Evolutionary conservation across 192 early-diverging fungal genomes (phyloP).

Genomic region (Podila verticillata): DNA sequence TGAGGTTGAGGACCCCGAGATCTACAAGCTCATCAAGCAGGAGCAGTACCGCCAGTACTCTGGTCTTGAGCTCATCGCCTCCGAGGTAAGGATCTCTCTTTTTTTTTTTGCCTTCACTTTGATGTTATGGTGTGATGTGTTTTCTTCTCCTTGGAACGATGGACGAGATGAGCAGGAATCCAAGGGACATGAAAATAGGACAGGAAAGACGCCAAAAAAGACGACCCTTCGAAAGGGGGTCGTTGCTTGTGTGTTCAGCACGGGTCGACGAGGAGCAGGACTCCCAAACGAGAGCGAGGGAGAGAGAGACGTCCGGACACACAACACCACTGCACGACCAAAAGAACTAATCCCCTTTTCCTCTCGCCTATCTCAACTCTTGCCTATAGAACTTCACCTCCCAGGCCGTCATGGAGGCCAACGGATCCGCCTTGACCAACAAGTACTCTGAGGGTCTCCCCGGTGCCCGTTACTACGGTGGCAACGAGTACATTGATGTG

Average conservation of each 20-base stretch:
- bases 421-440: constrained; percentile 99
- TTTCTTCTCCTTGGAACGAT: too few relatives aligned
- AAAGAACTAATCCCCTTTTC: neutral
- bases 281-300: too few relatives aligned
- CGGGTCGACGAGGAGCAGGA: too few relatives aligned
- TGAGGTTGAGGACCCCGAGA: constrained; percentile 90
- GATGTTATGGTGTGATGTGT: neutral
- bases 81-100: constrained; percentile 73
- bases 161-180: too few relatives aligned
- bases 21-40: constrained; percentile 93
- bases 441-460: constrained; percentile 99
- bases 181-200: too few relatives aligned
- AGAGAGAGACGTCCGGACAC: too few relatives aligned
- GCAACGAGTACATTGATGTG: constrained; percentile 97
- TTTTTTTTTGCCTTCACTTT: constrained; percentile 1
- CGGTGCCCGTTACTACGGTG: constrained; percentile 99
- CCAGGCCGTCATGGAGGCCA: constrained; percentile 99
- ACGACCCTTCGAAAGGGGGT: too few relatives aligned
- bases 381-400: constrained; percentile 95
- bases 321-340: too few relatives aligned
- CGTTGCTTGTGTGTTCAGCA: too few relatives aligned
- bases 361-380: neutral
- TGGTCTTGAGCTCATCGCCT: constrained; percentile 98
- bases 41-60: constrained; percentile 99
- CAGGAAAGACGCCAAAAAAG: too few relatives aligned